phyloP scores from a whole-genome alignment of 257 asterid genomes.

The Avicennia marina region DNA sequence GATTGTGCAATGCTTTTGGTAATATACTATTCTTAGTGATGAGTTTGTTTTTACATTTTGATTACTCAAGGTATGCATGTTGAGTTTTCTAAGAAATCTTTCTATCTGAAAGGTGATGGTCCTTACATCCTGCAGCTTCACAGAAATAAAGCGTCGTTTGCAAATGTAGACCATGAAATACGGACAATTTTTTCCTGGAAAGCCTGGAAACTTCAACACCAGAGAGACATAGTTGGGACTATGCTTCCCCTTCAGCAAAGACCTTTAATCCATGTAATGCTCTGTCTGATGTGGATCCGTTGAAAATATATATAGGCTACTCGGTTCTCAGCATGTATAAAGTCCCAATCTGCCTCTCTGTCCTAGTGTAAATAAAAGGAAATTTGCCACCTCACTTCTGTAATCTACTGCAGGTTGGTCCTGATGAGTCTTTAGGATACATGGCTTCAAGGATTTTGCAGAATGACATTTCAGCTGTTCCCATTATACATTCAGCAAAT shows the following conservation, averaged over 20 bases:
- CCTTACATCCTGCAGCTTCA: constrained; percentile 44
- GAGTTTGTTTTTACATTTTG: not conserved
- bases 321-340: not conserved
- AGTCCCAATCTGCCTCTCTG: not conserved
- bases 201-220: constrained; percentile 36
- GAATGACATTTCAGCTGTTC: constrained; percentile 53
- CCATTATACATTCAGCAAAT: constrained; percentile 39
- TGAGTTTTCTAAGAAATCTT: not conserved
- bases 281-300: not conserved
- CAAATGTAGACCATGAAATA: constrained; percentile 38
- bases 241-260: constrained; percentile 31
- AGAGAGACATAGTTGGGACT: constrained; percentile 25
- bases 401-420: constrained; percentile 47
- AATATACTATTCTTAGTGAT: not conserved
- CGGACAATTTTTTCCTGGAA: constrained; percentile 68
- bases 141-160: constrained; percentile 32
- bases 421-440: constrained; percentile 59
- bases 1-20: not conserved
- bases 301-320: constrained; percentile 3
- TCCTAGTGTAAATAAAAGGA: too few relatives aligned
- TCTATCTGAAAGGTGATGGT: not conserved
- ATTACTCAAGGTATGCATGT: not conserved
- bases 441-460: constrained; percentile 51
- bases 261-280: constrained; percentile 53
- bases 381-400: constrained; percentile 1